phyloP scores from a whole-genome alignment of 2,329 filamentous ascomycete genomes.

The Pseudocercospora cruenta region DNA sequence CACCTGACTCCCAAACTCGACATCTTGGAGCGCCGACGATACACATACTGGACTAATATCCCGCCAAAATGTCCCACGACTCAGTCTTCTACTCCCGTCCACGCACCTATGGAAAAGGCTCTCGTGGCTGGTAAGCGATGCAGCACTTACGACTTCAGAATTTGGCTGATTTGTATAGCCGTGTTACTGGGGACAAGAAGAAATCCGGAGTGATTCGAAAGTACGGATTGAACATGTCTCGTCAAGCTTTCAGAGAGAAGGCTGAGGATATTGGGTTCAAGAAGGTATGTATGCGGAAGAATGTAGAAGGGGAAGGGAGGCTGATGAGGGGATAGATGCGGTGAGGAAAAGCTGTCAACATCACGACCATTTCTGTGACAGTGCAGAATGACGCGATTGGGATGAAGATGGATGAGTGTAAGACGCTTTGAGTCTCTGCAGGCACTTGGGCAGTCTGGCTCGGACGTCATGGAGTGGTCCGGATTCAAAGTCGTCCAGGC shows the following conservation, averaged over 20 bases:
- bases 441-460: too few species aligned
- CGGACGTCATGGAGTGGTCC: too few species aligned
- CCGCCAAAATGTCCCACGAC: constrained; percentile 32
- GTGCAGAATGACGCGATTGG: too few species aligned
- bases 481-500: too few species aligned
- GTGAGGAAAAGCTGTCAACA: too few species aligned
- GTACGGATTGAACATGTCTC: constrained; percentile 35
- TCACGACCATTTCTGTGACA: too few species aligned
- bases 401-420: too few species aligned
- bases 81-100: constrained; percentile 34
- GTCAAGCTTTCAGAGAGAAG: constrained; percentile 36
- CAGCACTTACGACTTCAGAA: too few species aligned
- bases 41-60: too few species aligned
- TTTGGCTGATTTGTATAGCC: constrained; percentile 23
- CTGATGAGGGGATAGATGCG: neutral
- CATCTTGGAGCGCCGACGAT: too few species aligned
- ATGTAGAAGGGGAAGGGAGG: neutral
- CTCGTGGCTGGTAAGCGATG: constrained; percentile 34
- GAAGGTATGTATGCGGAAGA: constrained; percentile 24
- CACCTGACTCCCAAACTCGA: too few species aligned
- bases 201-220: constrained; percentile 34
- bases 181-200: constrained; percentile 36
- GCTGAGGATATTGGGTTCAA: constrained; percentile 35
- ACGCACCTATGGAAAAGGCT: constrained; percentile 35
- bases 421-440: too few species aligned